Base-by-base conservation (phyloP, 1,284 basidiomycete species). In the Apiotrichum sp. region DNA sequence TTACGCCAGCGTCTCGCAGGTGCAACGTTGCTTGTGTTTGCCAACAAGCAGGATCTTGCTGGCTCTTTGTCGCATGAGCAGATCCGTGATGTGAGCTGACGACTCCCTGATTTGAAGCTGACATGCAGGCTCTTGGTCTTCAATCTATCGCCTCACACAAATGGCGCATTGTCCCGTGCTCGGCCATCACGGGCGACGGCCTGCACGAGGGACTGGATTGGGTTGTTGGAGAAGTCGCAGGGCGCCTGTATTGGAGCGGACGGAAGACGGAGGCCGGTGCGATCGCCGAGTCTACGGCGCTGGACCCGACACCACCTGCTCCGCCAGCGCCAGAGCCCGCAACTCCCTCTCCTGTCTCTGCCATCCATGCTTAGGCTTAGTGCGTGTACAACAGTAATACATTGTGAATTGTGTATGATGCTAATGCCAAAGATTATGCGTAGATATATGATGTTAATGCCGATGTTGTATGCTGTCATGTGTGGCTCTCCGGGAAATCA, bases 21-120 rank as follows among this genome's bases (percentile, higher is more conserved):
- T 16, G 95, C 95, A 44, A 95, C 93, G 14, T 81, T 99, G 50
- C 82, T 99, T 43, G 86, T 99, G 49, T 91, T 98, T 72, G 96
- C 96, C n/a, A 99, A 99, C 78, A 99, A 99, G 77, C 93, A 97
- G 76, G 96, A 99, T 76, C 83, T 98, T 38, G 82, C 83, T 41
- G 91, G 93, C 33, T 88, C 93, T 0, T 83, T 98, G 83, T 82
- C 83, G 13, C 83, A 86, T 51, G 74, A 80, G 45, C 89, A 97
- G 77, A 95, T 98, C 63, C 81, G 85, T 59, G 80, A 87, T 66
- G 92, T 89, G 72, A 72, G 86, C 77, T 41, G 41, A 4, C 13
- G 39, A 8, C 31, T 4, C 3, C 35, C 6, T 41, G 14, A 16
- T 34, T 2, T 6, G 31, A 5, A 29, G 29, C 41, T 47, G 29